A percentile compares a stretch with the other conserved stretches of the same genome.
These are phyloP conservation scores for Yamadazyma atmosphaerica DNA, from an alignment of 1,139 yeast species.

Conservation along the genomic window DNA sequence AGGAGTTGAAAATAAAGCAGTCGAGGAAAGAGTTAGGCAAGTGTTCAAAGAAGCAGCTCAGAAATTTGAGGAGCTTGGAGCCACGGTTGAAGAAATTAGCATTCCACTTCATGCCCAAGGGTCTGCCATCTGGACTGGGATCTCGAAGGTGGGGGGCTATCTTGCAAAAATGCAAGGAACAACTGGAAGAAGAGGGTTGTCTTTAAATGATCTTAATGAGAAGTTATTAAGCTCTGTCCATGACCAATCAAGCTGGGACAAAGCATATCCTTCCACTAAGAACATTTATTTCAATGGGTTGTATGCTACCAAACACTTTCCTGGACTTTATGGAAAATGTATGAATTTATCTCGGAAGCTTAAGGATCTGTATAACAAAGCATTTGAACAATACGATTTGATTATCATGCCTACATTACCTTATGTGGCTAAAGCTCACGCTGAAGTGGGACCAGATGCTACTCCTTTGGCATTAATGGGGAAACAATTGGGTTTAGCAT, in stretches of 20 bases:
- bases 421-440: conserved; percentile 14
- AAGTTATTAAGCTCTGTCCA: conserved; percentile 8
- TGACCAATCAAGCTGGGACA: conserved; percentile 8
- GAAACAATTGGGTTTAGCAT: conserved; percentile 14
- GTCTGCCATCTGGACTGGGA: conserved; percentile 33
- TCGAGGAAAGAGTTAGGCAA: conserved; percentile 25
- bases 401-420: conserved; percentile 15
- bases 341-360: conserved; percentile 14
- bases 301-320: conserved; percentile 12
- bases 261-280: conserved; percentile 9
- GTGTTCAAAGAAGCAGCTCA: conserved; percentile 34
- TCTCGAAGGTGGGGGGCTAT: conserved; percentile 17
- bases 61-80: conserved; percentile 45
- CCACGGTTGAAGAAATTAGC: conserved; percentile 37
- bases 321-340: conserved; percentile 14
- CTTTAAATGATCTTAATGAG: conserved; percentile 7
- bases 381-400: conserved; percentile 13
- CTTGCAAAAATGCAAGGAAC: conserved; percentile 25
- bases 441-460: too few species aligned
- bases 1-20: conserved; percentile 29
- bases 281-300: conserved; percentile 13
- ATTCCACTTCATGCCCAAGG: conserved; percentile 32
- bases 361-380: conserved; percentile 11
- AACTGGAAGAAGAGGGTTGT: conserved; percentile 11
- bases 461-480: too few species aligned